Conservation (phyloP, 2,329 filamentous ascomycete genomes). For the Ophiostoma ulmi region DNA sequence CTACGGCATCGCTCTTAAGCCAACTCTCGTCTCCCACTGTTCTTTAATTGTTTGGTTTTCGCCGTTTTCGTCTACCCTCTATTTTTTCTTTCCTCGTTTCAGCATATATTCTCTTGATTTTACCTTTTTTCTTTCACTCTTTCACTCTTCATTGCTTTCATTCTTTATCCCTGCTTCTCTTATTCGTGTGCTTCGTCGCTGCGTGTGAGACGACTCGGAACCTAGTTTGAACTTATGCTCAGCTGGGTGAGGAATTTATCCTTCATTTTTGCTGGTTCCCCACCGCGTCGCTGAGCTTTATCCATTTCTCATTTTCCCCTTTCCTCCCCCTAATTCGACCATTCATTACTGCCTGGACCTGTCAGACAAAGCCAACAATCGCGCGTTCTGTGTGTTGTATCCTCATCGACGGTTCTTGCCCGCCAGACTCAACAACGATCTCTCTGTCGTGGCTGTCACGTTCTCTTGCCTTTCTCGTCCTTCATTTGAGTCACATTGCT, state of each 20-base stretch:
- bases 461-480: background rate
- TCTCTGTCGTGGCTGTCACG: background rate
- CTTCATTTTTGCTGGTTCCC: constrained; percentile 17
- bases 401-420: background rate
- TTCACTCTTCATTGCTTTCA: background rate
- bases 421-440: background rate
- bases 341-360: background rate
- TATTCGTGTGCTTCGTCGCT: background rate
- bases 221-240: background rate
- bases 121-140: background rate
- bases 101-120: background rate
- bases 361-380: constrained; percentile 15
- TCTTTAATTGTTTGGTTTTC: background rate
- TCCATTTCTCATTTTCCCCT: constrained; percentile 19
- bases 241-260: background rate
- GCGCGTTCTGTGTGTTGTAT: constrained; percentile 7
- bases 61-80: background rate
- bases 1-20: background rate
- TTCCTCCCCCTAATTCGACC: constrained; percentile 14
- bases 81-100: background rate
- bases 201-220: background rate
- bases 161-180: background rate
- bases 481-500: constrained; percentile 5
- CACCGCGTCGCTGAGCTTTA: constrained; percentile 18
- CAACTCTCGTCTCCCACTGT: background rate